Conservation (phyloP, 345 rosid genomes). For the Durio zibethinus region DNA sequence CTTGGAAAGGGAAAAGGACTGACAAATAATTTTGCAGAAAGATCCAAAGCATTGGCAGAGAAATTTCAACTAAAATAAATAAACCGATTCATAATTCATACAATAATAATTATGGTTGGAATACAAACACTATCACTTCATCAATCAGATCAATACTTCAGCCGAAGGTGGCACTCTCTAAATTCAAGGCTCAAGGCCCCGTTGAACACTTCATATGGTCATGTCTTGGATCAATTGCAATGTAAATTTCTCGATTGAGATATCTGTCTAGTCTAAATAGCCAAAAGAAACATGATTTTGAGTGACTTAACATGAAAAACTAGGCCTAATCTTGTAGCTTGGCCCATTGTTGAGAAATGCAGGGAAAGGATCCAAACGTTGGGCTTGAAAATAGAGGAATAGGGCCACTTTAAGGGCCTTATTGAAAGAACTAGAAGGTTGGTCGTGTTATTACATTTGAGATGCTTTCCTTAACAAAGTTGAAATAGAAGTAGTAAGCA, state of each 20-base stretch:
- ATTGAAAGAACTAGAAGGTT: no score
- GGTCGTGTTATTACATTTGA: no score
- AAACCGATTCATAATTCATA: not conserved
- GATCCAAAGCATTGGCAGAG: not conserved
- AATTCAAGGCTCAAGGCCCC: not conserved
- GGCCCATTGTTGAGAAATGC: not conserved
- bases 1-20: not conserved
- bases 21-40: not conserved
- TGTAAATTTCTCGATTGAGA: not conserved
- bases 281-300: not conserved
- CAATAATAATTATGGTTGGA: not conserved
- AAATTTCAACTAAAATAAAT: not conserved
- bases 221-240: not conserved
- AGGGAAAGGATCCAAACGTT: not conserved
- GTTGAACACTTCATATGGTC: not conserved
- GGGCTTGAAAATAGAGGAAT: not conserved
- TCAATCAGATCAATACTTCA: not conserved
- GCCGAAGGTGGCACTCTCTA: not conserved
- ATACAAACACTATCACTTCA: not conserved
- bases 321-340: not conserved
- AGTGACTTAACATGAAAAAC: not conserved
- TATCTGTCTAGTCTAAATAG: not conserved
- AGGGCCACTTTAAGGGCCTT: no score
- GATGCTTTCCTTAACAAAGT: no score
- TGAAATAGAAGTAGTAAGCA: no score